These are phyloP conservation scores for Penicillium brevicompactum DNA, from an alignment of 2,329 filamentous ascomycete species.

Conservation along the genomic window DNA sequence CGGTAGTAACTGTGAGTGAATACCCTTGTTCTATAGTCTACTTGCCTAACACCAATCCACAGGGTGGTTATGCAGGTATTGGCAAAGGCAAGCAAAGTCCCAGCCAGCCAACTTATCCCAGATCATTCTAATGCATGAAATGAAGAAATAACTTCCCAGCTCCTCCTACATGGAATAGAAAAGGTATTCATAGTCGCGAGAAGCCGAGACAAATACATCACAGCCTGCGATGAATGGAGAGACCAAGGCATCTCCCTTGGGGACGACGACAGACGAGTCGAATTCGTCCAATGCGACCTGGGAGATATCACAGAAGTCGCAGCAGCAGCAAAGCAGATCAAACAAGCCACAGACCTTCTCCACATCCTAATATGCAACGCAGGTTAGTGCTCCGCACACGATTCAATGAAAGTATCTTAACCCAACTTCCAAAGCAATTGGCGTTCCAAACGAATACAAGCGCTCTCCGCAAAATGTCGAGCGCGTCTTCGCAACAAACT, in stretches of 20 bases:
- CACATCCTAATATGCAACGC: constrained; percentile 39
- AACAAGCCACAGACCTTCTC: constrained; percentile 24
- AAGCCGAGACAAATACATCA: constrained; percentile 23
- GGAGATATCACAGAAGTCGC: constrained; percentile 28
- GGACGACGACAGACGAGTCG: constrained; percentile 20
- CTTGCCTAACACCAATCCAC: not conserved
- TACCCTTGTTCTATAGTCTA: not conserved
- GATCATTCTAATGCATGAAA: not conserved
- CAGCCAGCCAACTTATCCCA: not conserved
- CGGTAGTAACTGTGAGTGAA: constrained; percentile 30
- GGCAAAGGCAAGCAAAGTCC: constrained; percentile 24
- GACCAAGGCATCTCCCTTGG: constrained; percentile 16
- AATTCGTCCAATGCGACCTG: constrained; percentile 36
- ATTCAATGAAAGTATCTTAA: no score
- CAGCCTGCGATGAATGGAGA: constrained; percentile 28
- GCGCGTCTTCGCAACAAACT: constrained; percentile 52
- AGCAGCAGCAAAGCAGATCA: constrained; percentile 23
- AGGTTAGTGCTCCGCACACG: constrained; percentile 16
- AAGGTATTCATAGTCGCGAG: constrained; percentile 34
- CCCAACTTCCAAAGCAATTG: constrained; percentile 3
- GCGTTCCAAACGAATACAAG: constrained; percentile 22
- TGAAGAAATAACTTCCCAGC: constrained; percentile 31
- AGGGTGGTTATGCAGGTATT: constrained; percentile 35
- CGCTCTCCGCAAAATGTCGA: constrained; percentile 47
- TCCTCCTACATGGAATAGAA: constrained; percentile 33